Evolutionary conservation across 2,329 filamentous ascomycete species (phyloP).

Genomic region (Colletotrichum endophyticum): DNA sequence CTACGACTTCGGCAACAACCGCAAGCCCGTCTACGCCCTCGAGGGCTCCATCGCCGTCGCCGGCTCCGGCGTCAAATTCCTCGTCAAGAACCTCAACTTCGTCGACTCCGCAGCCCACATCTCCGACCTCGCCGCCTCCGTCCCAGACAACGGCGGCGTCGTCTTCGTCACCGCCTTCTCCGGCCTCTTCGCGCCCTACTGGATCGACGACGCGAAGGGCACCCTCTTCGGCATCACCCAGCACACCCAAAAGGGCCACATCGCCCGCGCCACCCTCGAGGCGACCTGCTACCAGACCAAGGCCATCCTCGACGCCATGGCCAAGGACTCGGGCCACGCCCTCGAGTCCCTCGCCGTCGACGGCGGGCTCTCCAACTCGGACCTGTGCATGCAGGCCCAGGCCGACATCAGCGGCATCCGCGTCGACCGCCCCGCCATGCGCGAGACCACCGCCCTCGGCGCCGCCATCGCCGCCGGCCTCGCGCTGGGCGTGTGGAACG

Average conservation of each 20-base stretch:
- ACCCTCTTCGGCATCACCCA: constrained; percentile 88
- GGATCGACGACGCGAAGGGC: constrained; percentile 91
- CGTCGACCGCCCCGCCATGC: constrained; percentile 85
- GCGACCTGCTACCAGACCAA: constrained; percentile 93
- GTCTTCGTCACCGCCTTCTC: constrained; percentile 91
- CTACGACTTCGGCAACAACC: constrained; percentile 73
- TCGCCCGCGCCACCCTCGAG: constrained; percentile 87
- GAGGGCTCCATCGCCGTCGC: constrained; percentile 86
- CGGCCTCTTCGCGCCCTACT: constrained; percentile 90
- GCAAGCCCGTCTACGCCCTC: constrained; percentile 74
- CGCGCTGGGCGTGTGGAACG: constrained; percentile 76
- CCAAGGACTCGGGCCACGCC: constrained; percentile 78
- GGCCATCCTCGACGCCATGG: constrained; percentile 91
- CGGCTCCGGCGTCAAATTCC: constrained; percentile 79
- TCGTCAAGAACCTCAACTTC: constrained; percentile 68
- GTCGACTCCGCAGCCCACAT: constrained; percentile 56
- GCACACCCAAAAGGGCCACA: constrained; percentile 83
- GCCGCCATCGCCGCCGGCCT: constrained; percentile 91
- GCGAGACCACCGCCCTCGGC: constrained; percentile 87
- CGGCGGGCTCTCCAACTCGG: constrained; percentile 87
- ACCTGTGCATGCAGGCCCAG: constrained; percentile 91
- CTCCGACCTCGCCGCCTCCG: constrained; percentile 54
- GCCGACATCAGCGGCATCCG: constrained; percentile 83
- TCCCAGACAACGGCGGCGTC: constrained; percentile 79
- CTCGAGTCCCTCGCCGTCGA: constrained; percentile 82